Percentiles rank a stretch among this genome's conserved stretches.
phyloP scores from a whole-genome alignment of 495 filamentous ascomycete species.

The Tuber calosporum region DNA sequence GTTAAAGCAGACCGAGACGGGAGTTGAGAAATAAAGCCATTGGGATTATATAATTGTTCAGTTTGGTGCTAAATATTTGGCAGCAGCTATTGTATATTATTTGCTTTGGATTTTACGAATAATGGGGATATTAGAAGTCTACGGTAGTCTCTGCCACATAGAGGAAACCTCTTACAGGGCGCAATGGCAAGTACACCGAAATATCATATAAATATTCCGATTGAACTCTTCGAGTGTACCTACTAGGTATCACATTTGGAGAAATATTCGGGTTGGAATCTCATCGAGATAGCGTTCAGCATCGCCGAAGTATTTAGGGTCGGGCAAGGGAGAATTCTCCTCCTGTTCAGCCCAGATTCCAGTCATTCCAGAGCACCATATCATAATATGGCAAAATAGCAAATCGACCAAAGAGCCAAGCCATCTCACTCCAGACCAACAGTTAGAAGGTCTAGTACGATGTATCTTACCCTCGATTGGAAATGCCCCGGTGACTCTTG shows the following conservation, averaged over 20 bases:
- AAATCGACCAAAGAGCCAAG: neutral
- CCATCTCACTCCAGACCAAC: neutral
- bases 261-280: neutral
- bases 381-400: too few relatives aligned
- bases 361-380: neutral
- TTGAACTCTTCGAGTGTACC: neutral
- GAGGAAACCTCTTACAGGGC: neutral
- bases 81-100: neutral
- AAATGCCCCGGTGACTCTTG: neutral
- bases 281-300: neutral
- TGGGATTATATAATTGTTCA: neutral
- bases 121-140: neutral
- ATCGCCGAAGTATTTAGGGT: neutral
- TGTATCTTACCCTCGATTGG: neutral
- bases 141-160: neutral
- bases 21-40: neutral
- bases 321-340: neutral
- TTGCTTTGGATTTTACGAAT: neutral
- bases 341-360: neutral
- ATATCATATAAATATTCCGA: neutral
- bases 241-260: neutral
- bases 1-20: conserved; percentile 6
- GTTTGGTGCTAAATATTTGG: neutral
- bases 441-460: neutral
- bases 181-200: neutral